Evolutionary conservation across 2,329 filamentous ascomycete species (phyloP), one percentile per base, ranked within the genome.

Genomic region (Didymosphaeria variabile): DNA sequence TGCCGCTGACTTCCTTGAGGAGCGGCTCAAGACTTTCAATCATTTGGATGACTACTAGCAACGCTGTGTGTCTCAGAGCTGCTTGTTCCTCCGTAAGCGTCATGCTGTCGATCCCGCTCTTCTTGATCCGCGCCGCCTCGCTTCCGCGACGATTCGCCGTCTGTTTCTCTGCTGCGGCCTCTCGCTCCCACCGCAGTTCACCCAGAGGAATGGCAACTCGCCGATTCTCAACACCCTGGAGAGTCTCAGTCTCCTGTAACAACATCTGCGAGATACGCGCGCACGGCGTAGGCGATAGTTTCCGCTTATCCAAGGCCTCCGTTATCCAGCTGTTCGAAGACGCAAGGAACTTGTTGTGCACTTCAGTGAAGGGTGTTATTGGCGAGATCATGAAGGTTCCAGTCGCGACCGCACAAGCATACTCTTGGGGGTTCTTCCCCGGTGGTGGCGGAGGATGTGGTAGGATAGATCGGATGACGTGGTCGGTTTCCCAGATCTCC

Each of bases 401-500:
- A 49, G 92, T 90, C 31, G 85, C 84, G 53, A 89, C 84, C 0
- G 90, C 91, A 38, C 86, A 84, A 47, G 87, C 83, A 67, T 87
- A 84, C 60, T 92, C 88, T 51, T 88, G 86, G 42, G 88, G 84
- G 19, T 87, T 84, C 60, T 82, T 82, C 26, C 84, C 81, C 66
- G 84, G 79, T 57, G 86, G 82, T 15, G 85, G 85, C 2, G 89
- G 88, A 1, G 91, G 88, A 74, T 95, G 92, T 2, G 92, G 92
- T 54, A 92, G 84, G 31, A 98, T 84, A 77, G 93, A 94, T 67
- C 94, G 90, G 65, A 97, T 88, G 13, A 90, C 86, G 73, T 93
- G 88, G 78, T 97, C 94, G 5, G 90, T 90, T 66, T 97, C 94
- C 94, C 94, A 97, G 17, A 96, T 84, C 75, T 97, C 94, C 29